Evolutionary conservation across 305 asterid genomes (phyloP).

Genomic region (Nicotiana rustica): DNA sequence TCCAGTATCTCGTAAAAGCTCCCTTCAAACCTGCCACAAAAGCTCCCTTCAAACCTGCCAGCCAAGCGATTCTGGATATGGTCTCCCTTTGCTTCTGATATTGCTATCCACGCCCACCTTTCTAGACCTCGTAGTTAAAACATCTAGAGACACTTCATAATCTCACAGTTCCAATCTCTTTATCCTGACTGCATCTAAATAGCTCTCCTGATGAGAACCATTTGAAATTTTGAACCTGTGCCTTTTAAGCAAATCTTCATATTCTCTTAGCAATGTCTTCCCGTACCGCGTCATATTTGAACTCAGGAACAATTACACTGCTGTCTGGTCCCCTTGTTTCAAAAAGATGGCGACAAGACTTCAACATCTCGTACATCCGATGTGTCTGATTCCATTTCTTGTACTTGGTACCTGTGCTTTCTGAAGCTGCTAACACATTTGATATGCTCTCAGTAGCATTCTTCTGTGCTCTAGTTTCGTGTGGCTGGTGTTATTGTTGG

Average conservation of each 20-base stretch:
- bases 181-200: too few relatives aligned
- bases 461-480: not conserved
- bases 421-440: conserved; percentile 12
- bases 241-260: not conserved
- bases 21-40: too few relatives aligned
- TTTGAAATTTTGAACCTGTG: too few relatives aligned
- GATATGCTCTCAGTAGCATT: not conserved
- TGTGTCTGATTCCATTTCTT: not conserved
- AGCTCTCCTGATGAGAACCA: too few relatives aligned
- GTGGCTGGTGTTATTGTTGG: not conserved
- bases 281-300: not conserved
- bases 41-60: too few relatives aligned
- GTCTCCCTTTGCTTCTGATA: too few relatives aligned
- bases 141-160: too few relatives aligned
- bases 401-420: not conserved
- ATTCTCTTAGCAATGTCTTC: conserved; percentile 21
- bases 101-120: too few relatives aligned
- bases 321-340: not conserved
- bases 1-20: not conserved
- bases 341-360: not conserved
- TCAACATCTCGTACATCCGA: not conserved
- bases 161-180: too few relatives aligned
- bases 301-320: conserved; percentile 2
- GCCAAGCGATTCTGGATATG: too few relatives aligned
- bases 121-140: too few relatives aligned